Evolutionary conservation across 495 filamentous ascomycete genomes (phyloP).

Genomic region (Xylaria acuta): DNA sequence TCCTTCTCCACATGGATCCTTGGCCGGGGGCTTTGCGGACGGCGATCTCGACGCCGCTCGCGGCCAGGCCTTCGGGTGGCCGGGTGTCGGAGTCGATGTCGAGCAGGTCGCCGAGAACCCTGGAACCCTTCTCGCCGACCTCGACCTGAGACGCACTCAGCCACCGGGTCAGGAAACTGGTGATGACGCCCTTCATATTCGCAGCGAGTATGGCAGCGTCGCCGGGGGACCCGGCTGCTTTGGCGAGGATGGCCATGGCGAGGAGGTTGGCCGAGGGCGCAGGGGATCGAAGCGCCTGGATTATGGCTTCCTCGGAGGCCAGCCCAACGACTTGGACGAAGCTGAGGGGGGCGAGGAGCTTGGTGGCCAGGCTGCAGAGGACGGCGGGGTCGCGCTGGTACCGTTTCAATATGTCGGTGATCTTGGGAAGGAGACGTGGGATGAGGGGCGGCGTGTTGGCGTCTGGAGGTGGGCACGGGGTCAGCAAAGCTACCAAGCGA

Average conservation of each 20-base stretch:
- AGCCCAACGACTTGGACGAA: constrained; percentile 60
- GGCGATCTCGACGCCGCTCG: constrained; percentile 41
- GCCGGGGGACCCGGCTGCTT: constrained; percentile 64
- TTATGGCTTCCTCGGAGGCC: constrained; percentile 59
- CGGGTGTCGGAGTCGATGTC: constrained; percentile 67
- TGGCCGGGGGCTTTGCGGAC: constrained; percentile 58
- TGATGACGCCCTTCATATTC: constrained; percentile 63
- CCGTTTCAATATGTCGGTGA: constrained; percentile 55
- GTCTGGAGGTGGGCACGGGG: constrained; percentile 34
- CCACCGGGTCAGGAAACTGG: constrained; percentile 71
- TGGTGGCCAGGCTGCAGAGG: constrained; percentile 57
- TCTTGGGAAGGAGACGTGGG: constrained; percentile 53
- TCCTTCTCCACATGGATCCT: constrained; percentile 72
- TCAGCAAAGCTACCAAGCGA: not conserved
- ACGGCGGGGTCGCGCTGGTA: constrained; percentile 58
- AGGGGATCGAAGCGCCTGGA: constrained; percentile 63
- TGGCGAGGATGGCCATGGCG: constrained; percentile 72
- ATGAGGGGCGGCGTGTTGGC: constrained; percentile 55
- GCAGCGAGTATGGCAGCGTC: constrained; percentile 74
- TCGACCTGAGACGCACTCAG: constrained; percentile 72
- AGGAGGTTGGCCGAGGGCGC: constrained; percentile 72
- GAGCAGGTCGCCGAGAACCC: constrained; percentile 72
- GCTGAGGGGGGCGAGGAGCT: constrained; percentile 57
- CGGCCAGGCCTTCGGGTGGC: constrained; percentile 47
- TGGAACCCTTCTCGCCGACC: constrained; percentile 72